Evolutionary conservation across 495 filamentous ascomycete species (phyloP), one percentile per base, ranked within the genome.

Genomic region (Polyplosphaeria fusca): DNA sequence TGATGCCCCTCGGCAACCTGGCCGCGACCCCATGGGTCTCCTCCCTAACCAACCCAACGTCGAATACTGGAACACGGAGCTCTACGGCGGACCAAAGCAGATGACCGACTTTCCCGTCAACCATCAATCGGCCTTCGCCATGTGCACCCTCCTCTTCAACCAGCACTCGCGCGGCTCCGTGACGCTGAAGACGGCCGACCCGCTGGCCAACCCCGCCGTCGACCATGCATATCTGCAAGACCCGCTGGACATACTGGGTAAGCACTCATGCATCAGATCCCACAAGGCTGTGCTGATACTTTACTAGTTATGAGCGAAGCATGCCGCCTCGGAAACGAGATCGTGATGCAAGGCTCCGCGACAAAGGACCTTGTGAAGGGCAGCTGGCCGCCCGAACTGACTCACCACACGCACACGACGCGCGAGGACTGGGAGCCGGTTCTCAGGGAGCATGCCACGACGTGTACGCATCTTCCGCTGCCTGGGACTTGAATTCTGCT

Each of bases 301-400:
- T n/a, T n/a, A n/a, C 16, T 44, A 18, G 50, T 45, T 5, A 14
- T 58, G 27, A 53, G 70, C 39, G 71, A 77, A 46, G 58, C 13
- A 14, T 61, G 58, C 25, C 16, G 38, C 16, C 46, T 50, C 25
- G 79, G 67, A 0, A 81, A 81, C 57, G 78, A 82, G 58, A 76
- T 83, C 55, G 73, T 79, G 24, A 77, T 73, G 67, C 67, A 74
- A 16, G 79, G 79, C 1, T 63, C 66, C 11, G 79, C 77, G 4
- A 81, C 80, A 1, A 78, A 73, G 53, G 78, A 82, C 65, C 73
- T 81, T 52, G 71, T 83, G 9, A 76, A 76, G 60, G 80, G 78
- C 19, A 74, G 72, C n/a, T 81, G 80, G 75, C 81, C 74, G 16
- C 54, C 68, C 39, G 68, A 69, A 42, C 69, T 71, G 49, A 74